A percentile compares a stretch with the other conserved stretches of the same genome.
These are phyloP conservation scores for Aspergillus olivimuriae DNA, from an alignment of 495 filamentous ascomycete genomes.

Conservation along the genomic window DNA sequence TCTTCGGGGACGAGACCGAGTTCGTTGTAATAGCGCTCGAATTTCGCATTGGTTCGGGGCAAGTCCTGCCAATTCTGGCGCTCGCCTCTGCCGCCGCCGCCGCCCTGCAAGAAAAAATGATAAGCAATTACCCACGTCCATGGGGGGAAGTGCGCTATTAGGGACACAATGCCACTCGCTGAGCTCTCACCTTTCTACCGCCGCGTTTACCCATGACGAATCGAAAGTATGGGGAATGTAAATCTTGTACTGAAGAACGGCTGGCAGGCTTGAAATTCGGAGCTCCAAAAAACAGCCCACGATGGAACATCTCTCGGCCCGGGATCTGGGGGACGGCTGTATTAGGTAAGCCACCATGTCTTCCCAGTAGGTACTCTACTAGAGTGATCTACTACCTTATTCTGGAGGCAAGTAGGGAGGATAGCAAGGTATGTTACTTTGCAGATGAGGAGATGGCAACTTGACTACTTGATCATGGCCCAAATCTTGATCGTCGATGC, in stretches of 20 bases:
- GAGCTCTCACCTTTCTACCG: constrained; percentile 1
- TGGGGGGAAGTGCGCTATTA: too few species aligned
- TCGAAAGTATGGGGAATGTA: background rate
- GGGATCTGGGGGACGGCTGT: too few species aligned
- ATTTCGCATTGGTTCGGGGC: constrained; percentile 63
- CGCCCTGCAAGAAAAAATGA: constrained; percentile 23
- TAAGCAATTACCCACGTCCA: too few species aligned
- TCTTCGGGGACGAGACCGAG: constrained; percentile 64
- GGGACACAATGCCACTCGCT: too few species aligned
- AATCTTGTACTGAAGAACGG: background rate
- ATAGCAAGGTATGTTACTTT: too few species aligned
- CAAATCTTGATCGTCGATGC: too few species aligned
- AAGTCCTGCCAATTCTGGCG: constrained; percentile 49
- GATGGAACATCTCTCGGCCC: background rate
- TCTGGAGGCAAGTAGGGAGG: too few species aligned
- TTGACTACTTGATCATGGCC: too few species aligned
- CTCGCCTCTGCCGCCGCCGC: constrained; percentile 26
- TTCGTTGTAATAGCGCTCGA: constrained; percentile 78
- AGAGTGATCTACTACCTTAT: too few species aligned
- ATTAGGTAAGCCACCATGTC: too few species aligned
- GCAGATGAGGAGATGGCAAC: too few species aligned
- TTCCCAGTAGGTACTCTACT: too few species aligned
- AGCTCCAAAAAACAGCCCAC: background rate
- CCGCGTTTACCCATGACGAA: constrained; percentile 1
- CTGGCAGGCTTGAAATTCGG: background rate